A percentile compares a stretch with the other conserved stretches of the same genome.
phyloP scores from a whole-genome alignment of 1,139 yeast genomes.

The Debaryomycetaceae sp. region DNA sequence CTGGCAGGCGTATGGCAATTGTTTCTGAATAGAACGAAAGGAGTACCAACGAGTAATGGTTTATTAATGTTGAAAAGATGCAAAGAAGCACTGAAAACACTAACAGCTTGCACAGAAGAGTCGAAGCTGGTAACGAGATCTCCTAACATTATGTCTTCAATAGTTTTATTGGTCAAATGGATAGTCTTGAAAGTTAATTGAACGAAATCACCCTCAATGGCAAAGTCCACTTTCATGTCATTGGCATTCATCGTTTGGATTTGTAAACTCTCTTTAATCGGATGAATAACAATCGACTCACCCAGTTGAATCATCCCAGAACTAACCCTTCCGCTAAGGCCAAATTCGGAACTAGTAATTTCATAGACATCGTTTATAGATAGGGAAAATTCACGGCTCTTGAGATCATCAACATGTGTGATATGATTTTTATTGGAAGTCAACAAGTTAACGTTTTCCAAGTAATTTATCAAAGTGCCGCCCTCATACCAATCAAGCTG shows the following conservation, averaged over 20 bases:
- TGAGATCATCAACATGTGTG: constrained; percentile 16
- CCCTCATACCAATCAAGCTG: constrained; percentile 61
- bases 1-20: constrained; percentile 75
- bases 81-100: constrained; percentile 52
- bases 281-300: constrained; percentile 62
- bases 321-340: constrained; percentile 67
- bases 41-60: constrained; percentile 82
- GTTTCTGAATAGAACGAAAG: constrained; percentile 79
- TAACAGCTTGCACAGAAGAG: constrained; percentile 44
- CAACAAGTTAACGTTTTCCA: constrained; percentile 37
- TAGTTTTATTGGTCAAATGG: constrained; percentile 43
- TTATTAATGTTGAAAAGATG: constrained; percentile 65
- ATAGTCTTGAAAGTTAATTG: constrained; percentile 52
- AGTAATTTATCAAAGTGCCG: constrained; percentile 56
- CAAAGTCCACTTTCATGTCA: constrained; percentile 34
- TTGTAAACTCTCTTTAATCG: constrained; percentile 39
- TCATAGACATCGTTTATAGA: constrained; percentile 49
- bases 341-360: constrained; percentile 35
- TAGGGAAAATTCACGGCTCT: constrained; percentile 40
- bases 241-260: constrained; percentile 28
- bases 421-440: constrained; percentile 13
- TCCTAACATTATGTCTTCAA: constrained; percentile 56
- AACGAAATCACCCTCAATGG: constrained; percentile 69
- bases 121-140: constrained; percentile 62
- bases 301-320: constrained; percentile 78